Evolutionary conservation across 164 flowering plant species (phyloP).

Genomic region (Stephania cephalantha): DNA sequence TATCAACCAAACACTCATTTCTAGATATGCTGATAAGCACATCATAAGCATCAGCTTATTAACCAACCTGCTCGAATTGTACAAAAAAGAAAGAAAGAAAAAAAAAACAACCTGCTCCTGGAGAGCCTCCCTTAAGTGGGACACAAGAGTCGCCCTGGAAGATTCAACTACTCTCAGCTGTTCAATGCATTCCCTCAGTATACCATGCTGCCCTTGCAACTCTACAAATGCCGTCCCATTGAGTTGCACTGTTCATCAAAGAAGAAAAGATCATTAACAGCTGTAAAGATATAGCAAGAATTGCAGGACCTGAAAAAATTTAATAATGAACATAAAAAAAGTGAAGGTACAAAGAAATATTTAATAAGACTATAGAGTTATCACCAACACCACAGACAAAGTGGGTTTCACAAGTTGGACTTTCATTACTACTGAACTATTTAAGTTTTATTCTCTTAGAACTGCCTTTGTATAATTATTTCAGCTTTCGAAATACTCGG

Average conservation of each 20-base stretch:
- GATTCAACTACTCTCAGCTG: conserved; percentile 59
- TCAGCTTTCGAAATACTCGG: background rate
- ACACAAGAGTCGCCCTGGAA: conserved; percentile 62
- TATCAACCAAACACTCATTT: background rate
- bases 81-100: too few relatives aligned
- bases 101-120: conserved; percentile 69
- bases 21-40: background rate
- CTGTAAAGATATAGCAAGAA: background rate
- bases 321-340: too few relatives aligned
- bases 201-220: conserved; percentile 60
- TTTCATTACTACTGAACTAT: background rate
- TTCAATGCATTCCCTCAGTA: conserved; percentile 60
- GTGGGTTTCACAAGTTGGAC: background rate
- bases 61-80: conserved; percentile 61
- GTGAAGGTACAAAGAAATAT: too few relatives aligned
- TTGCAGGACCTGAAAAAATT: too few relatives aligned
- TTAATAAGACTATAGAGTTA: too few relatives aligned
- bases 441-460: background rate
- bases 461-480: background rate
- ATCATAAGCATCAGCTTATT: background rate
- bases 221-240: conserved; percentile 44
- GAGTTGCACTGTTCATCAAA: conserved; percentile 39
- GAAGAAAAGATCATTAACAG: conserved; percentile 4
- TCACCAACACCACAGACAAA: background rate
- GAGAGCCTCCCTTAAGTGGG: conserved; percentile 67